Conservation (phyloP, 2,329 filamentous ascomycete genomes). For the Xylariaceae sp. region DNA sequence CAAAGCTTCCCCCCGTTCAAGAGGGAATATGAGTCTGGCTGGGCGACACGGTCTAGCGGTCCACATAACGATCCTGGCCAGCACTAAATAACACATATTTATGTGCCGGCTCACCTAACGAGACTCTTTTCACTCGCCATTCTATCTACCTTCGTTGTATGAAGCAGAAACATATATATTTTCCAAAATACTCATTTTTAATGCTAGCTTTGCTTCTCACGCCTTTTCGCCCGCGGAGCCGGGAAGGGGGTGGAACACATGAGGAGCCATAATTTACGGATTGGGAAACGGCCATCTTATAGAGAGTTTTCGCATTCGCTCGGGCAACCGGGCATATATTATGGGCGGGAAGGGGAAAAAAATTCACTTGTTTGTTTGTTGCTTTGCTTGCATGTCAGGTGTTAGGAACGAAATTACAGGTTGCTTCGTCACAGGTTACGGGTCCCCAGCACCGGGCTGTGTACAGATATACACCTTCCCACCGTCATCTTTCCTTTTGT, state of each 20-base stretch:
- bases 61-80: constrained; percentile 26
- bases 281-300: constrained; percentile 25
- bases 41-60: constrained; percentile 37
- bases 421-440: constrained; percentile 24
- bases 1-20: constrained; percentile 35
- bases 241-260: background rate
- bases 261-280: constrained; percentile 16
- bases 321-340: constrained; percentile 35
- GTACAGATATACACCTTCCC: constrained; percentile 18
- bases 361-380: constrained; percentile 23
- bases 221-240: constrained; percentile 9
- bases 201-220: constrained; percentile 21
- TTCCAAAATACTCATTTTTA: constrained; percentile 12
- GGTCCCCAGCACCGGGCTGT: constrained; percentile 26
- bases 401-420: constrained; percentile 27
- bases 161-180: constrained; percentile 14
- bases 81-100: constrained; percentile 17
- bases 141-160: constrained; percentile 26
- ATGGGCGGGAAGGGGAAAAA: constrained; percentile 24
- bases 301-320: constrained; percentile 32
- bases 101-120: background rate
- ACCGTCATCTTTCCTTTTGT: constrained; percentile 21
- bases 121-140: constrained; percentile 2
- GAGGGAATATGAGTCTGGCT: constrained; percentile 43
- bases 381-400: constrained; percentile 24